A percentile compares a stretch with the other conserved stretches of the same genome.
Evolutionary conservation across 179 eudicot genomes (phyloP).

Genomic region (Pouteria campechiana): DNA sequence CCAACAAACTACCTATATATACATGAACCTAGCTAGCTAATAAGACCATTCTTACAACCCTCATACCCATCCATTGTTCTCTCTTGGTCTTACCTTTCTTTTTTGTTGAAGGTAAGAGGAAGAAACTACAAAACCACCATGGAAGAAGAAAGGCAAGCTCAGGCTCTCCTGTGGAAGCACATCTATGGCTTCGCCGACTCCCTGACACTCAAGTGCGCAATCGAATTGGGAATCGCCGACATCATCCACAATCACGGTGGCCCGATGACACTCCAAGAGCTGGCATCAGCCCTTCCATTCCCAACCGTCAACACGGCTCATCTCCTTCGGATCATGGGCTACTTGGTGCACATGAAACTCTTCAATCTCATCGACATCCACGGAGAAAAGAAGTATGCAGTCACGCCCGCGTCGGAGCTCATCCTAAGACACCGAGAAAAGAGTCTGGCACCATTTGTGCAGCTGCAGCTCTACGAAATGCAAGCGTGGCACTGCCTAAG

Average conservation of each 20-base stretch:
- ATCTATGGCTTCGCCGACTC: constrained; percentile 42
- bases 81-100: too few relatives aligned
- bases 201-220: constrained; percentile 54
- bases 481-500: not conserved
- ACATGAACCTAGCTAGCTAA: too few relatives aligned
- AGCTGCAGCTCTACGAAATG: not conserved
- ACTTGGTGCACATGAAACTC: constrained; percentile 30
- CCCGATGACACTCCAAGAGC: constrained; percentile 32
- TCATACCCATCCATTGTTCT: too few relatives aligned
- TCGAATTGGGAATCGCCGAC: constrained; percentile 57
- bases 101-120: too few relatives aligned
- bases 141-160: constrained; percentile 34
- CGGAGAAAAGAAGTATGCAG: constrained; percentile 15
- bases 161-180: constrained; percentile 39
- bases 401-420: constrained; percentile 52
- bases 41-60: too few relatives aligned
- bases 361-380: constrained; percentile 17
- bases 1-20: too few relatives aligned
- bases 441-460: constrained; percentile 6
- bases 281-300: constrained; percentile 39
- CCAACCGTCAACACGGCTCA: constrained; percentile 18
- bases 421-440: constrained; percentile 14
- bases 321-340: constrained; percentile 62
- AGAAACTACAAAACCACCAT: too few relatives aligned
- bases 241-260: constrained; percentile 28